phyloP scores from a whole-genome alignment of 495 filamentous ascomycete genomes.

The Aspergillus egyptiacus region DNA sequence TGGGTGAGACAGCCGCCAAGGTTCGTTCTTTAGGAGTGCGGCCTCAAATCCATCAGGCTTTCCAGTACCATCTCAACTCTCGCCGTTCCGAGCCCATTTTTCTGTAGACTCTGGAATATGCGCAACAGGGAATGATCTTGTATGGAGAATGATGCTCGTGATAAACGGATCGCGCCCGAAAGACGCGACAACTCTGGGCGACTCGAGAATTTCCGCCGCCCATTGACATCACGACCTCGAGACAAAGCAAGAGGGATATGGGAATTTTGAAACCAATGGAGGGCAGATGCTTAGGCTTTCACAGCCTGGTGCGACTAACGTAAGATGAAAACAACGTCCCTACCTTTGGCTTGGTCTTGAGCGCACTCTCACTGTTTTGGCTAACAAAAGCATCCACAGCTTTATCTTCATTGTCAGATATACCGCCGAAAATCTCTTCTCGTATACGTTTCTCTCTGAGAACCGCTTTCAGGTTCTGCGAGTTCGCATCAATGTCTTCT shows the following conservation, averaged over 20 bases:
- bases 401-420: conserved; percentile 49
- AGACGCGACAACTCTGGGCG: neutral
- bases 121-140: neutral
- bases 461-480: conserved; percentile 58
- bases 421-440: conserved; percentile 55
- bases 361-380: conserved; percentile 60
- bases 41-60: neutral
- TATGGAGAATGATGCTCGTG: neutral
- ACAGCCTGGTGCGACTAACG: no score
- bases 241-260: neutral
- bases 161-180: neutral
- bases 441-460: conserved; percentile 54
- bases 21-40: no score
- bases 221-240: neutral
- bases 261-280: no score
- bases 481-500: conserved; percentile 64
- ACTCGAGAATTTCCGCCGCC: neutral
- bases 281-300: no score
- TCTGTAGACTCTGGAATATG: no score
- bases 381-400: conserved; percentile 62
- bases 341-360: conserved; percentile 85
- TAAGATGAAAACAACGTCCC: conserved; percentile 20
- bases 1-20: neutral
- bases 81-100: no score
- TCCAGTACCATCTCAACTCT: no score